Evolutionary conservation across 2,329 filamentous ascomycete genomes (phyloP).

Genomic region (Fusarium globosum): DNA sequence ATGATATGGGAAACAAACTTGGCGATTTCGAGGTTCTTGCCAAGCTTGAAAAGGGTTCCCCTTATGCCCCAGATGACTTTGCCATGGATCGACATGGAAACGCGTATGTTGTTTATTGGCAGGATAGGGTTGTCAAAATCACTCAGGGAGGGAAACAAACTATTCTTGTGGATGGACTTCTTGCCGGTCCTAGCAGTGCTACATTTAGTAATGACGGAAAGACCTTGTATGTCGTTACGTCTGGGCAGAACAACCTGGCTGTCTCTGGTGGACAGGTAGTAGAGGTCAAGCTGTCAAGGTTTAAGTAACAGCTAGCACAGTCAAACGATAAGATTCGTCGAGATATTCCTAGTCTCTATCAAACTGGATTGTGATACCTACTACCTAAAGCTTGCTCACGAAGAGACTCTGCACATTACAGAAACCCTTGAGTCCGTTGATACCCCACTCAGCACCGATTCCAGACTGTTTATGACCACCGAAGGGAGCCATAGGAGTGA

Average conservation of each 20-base stretch:
- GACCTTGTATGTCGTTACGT: not conserved
- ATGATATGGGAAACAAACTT: not conserved
- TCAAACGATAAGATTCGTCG: not conserved
- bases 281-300: not conserved
- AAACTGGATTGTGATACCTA: not conserved
- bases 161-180: not conserved
- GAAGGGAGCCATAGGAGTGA: conserved; percentile 50
- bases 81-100: not conserved
- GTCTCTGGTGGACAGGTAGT: conserved; percentile 9
- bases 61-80: not conserved
- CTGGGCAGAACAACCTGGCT: not conserved
- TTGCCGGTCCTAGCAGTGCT: not conserved
- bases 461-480: conserved; percentile 59
- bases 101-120: not conserved
- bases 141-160: not conserved
- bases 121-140: not conserved
- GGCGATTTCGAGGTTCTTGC: not conserved
- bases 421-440: conserved; percentile 52
- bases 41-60: not conserved
- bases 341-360: not conserved
- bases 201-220: not conserved
- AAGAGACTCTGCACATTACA: conserved; percentile 43
- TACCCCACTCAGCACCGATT: conserved; percentile 56
- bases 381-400: conserved; percentile 20
- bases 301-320: too few species aligned